phyloP scores from a whole-genome alignment of 768 basidiomycete species.

The Suillus subluteus region DNA sequence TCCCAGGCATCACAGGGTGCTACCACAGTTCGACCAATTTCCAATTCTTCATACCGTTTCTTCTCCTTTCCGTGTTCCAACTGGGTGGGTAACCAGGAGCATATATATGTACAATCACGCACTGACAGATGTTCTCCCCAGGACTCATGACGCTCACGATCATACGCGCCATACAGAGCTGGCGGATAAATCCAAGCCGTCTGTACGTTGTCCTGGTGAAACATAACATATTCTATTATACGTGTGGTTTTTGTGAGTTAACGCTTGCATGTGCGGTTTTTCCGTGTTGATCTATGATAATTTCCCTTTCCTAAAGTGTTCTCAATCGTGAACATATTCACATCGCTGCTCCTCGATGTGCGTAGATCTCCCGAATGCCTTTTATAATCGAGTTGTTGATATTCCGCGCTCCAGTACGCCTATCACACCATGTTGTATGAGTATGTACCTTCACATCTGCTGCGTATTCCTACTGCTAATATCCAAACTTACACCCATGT shows the following conservation, averaged over 20 bases:
- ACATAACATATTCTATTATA: background rate
- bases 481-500: background rate
- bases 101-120: background rate
- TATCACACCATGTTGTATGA: background rate
- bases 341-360: background rate
- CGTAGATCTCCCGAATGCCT: background rate
- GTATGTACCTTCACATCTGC: background rate
- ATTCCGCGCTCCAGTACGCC: background rate
- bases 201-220: background rate
- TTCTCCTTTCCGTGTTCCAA: background rate
- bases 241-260: background rate
- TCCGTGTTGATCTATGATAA: background rate
- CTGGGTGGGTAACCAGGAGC: background rate
- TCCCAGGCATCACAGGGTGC: background rate
- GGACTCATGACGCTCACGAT: background rate
- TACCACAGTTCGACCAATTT: background rate
- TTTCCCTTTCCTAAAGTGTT: background rate
- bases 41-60: background rate
- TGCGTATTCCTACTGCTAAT: background rate
- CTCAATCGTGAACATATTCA: background rate
- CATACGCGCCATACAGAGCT: constrained; percentile 1
- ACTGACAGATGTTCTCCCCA: background rate
- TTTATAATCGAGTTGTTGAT: background rate
- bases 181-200: background rate
- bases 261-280: background rate